Evolutionary conservation across 257 asterid genomes (phyloP), one percentile per base, ranked within the genome.

Genomic region (Prunella vulgaris): DNA sequence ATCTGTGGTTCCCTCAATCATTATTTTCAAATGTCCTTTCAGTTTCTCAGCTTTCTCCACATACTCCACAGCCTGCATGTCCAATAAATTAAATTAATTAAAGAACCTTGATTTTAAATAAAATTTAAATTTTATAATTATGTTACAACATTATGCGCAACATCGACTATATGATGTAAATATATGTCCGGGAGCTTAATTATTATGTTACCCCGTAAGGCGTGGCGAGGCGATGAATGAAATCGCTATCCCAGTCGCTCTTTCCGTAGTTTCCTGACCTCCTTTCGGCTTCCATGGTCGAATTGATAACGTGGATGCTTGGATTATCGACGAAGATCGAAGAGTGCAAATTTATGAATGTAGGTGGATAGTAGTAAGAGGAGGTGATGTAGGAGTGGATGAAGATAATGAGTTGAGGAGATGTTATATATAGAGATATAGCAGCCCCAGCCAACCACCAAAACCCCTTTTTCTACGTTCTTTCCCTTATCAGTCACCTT

Each of bases 261-360:
- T 46, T 46, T 46, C 53, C 53, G 15, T 66, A 80, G 79, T 84
- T 84, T 54, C 79, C 89, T 1, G 87, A 79, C 24, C 89, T 79
- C 21, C 87, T 82, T 22, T 65, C 44, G 71, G 65, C 82, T 76
- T 64, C 57, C 2, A 73, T 48, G 32, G 25, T n/a, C n/a, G n/a
- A n/a, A n/a, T n/a, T n/a, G n/a, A n/a, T n/a, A n/a, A n/a, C n/a
- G n/a, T n/a, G n/a, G n/a, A n/a, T n/a, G n/a, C n/a, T n/a, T n/a
- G 46, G 52, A n/a, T 44, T 13, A 38, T 10, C 2, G 44, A 40
- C 4, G 51, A 46, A 46, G 53, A 5, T 14, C n/a, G 38, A 58
- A 13, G 5, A 30, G 7, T 40, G 33, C 3, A 44, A 44, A 44
- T n/a, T n/a, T 46, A n/a, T 46, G 53, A n/a, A 46, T 14, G 5